A percentile compares a stretch with the other conserved stretches of the same genome.
Conservation (phyloP, 2,329 filamentous ascomycete genomes). For the Alternaria panax region DNA sequence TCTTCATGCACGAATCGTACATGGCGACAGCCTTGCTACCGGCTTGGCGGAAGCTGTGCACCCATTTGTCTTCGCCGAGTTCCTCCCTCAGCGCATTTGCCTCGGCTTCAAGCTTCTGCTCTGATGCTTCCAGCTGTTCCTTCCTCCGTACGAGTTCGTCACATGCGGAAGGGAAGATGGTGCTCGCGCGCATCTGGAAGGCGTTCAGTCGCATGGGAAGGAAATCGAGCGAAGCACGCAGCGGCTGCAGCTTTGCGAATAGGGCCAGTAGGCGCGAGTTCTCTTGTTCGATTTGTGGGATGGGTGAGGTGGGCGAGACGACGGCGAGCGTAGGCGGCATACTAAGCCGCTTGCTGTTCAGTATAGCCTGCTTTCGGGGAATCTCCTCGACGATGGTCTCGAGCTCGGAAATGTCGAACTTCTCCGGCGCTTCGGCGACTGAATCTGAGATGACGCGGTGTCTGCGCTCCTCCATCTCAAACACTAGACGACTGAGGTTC, state of each 20-base stretch:
- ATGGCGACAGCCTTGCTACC: constrained; percentile 93
- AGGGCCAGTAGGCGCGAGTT: constrained; percentile 88
- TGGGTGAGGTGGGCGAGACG: constrained; percentile 66
- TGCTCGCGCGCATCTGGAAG: constrained; percentile 79
- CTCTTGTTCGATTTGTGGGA: constrained; percentile 69
- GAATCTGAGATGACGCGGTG: constrained; percentile 72
- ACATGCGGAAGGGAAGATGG: constrained; percentile 87
- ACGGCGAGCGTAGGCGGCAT: constrained; percentile 67
- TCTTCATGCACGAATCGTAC: constrained; percentile 93
- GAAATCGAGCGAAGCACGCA: constrained; percentile 92
- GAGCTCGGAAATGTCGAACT: constrained; percentile 82
- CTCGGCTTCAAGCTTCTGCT: constrained; percentile 87
- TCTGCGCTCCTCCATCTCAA: constrained; percentile 96
- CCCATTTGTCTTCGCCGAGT: constrained; percentile 93
- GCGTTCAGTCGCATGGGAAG: constrained; percentile 91
- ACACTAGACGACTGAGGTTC: constrained; percentile 79
- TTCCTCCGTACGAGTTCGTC: constrained; percentile 83
- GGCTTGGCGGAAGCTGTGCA: constrained; percentile 92
- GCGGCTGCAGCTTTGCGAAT: constrained; percentile 93
- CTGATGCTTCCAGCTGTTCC: constrained; percentile 78
- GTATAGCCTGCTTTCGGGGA: constrained; percentile 63
- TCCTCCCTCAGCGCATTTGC: constrained; percentile 89
- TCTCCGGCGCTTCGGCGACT: constrained; percentile 69
- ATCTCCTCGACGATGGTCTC: constrained; percentile 93
- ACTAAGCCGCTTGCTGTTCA: constrained; percentile 71